Evolutionary conservation across 495 filamentous ascomycete genomes (phyloP).

Genomic region (Lasiosphaeria hispida): DNA sequence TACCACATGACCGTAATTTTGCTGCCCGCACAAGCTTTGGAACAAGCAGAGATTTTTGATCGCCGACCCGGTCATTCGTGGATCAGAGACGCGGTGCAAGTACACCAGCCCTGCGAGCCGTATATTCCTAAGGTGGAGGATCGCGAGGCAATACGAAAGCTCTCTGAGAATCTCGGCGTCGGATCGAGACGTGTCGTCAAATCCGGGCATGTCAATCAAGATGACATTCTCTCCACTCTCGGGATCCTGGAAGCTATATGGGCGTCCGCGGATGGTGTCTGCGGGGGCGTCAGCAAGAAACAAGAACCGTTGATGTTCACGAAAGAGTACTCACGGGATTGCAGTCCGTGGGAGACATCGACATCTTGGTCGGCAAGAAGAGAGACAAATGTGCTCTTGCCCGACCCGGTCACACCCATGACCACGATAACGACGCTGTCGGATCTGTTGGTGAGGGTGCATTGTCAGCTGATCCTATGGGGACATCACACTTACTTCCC

Average conservation of each 20-base stretch:
- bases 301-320: not conserved
- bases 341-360: not conserved
- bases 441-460: too few species aligned
- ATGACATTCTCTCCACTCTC: not conserved
- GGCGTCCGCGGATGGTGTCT: too few species aligned
- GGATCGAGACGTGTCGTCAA: conserved; percentile 34
- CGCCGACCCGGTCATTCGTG: too few species aligned
- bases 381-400: conserved; percentile 1
- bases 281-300: not conserved
- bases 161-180: conserved; percentile 42
- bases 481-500: too few species aligned
- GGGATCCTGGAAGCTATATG: not conserved
- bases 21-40: not conserved
- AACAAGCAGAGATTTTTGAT: conserved; percentile 4
- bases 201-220: conserved; percentile 46
- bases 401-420: conserved; percentile 1
- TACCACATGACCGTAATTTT: conserved; percentile 1
- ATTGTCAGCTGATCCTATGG: too few species aligned
- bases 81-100: not conserved
- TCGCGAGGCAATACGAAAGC: conserved; percentile 24
- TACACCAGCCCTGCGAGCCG: not conserved
- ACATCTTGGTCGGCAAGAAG: not conserved
- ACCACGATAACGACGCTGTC: too few species aligned
- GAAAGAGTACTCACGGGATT: not conserved
- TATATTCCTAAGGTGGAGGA: not conserved